phyloP scores from a whole-genome alignment of 2,329 filamentous ascomycete genomes.

The Penicillium psychrosexuale region DNA sequence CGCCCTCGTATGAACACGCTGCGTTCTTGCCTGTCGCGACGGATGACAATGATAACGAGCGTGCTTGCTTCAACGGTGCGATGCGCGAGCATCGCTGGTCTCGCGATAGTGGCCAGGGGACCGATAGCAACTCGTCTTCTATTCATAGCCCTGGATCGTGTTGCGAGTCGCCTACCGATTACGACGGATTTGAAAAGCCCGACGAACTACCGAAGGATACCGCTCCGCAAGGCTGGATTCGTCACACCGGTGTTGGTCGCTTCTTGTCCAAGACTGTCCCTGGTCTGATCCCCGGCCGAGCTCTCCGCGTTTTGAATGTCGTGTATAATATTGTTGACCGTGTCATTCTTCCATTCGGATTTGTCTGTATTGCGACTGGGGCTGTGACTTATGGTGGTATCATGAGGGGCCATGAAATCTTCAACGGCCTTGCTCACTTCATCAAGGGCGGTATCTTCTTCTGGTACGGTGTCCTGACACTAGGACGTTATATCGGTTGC shows the following conservation, averaged over 20 bases:
- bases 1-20: slow-evolving; percentile 49
- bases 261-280: slow-evolving; percentile 56
- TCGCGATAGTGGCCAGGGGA: slow-evolving; percentile 71
- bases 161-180: slow-evolving; percentile 47
- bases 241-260: slow-evolving; percentile 46
- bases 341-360: slow-evolving; percentile 73
- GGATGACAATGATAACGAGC: slow-evolving; percentile 47
- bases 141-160: slow-evolving; percentile 64
- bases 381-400: slow-evolving; percentile 76
- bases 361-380: slow-evolving; percentile 68
- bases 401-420: slow-evolving; percentile 68
- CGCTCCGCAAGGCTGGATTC: slow-evolving; percentile 42
- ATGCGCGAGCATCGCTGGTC: slow-evolving; percentile 57
- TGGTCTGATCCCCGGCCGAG: slow-evolving; percentile 54
- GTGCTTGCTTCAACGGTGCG: slow-evolving; percentile 39
- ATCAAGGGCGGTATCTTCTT: slow-evolving; percentile 95
- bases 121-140: slow-evolving; percentile 66
- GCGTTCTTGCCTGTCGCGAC: slow-evolving; percentile 63
- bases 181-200: slow-evolving; percentile 50
- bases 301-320: slow-evolving; percentile 58
- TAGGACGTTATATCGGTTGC: slow-evolving; percentile 85
- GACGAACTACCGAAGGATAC: slow-evolving; percentile 42
- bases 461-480: slow-evolving; percentile 81
- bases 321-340: slow-evolving; percentile 70
- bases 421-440: slow-evolving; percentile 86